These are phyloP conservation scores for Podospora conica DNA, from an alignment of 495 filamentous ascomycete genomes.

Conservation along the genomic window DNA sequence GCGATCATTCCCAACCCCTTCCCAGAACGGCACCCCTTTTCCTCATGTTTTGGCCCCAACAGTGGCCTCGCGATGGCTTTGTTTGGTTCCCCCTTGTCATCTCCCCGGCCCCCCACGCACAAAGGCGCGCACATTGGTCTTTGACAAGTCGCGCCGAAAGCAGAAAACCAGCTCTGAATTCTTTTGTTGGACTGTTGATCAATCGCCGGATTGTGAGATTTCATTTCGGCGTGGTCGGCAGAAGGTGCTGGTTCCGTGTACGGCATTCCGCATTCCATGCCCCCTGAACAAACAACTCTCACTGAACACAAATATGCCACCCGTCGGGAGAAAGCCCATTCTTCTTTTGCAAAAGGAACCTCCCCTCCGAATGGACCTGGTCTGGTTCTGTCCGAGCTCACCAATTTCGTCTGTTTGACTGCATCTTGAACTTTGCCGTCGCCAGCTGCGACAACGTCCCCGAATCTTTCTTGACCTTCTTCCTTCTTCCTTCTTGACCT, in stretches of 20 bases:
- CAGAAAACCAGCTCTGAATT: not conserved
- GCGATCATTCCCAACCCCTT: not conserved
- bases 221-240: not conserved
- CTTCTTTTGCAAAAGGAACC: not conserved
- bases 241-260: not conserved
- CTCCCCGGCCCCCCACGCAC: not conserved
- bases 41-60: not conserved
- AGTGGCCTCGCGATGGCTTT: not conserved
- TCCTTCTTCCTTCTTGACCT: not conserved
- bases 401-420: not conserved
- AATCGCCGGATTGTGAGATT: not conserved
- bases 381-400: not conserved
- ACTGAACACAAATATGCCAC: constrained; percentile 7
- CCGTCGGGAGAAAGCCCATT: not conserved
- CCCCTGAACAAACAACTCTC: not conserved
- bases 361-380: not conserved
- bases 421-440: not conserved
- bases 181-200: not conserved
- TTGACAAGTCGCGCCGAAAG: not conserved
- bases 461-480: not conserved
- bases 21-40: not conserved
- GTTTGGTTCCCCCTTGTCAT: not conserved
- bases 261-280: not conserved
- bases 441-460: not conserved
- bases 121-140: not conserved